These are phyloP conservation scores for Blastobotrys parvus DNA, from an alignment of 805 yeast genomes.

Conservation along the genomic window DNA sequence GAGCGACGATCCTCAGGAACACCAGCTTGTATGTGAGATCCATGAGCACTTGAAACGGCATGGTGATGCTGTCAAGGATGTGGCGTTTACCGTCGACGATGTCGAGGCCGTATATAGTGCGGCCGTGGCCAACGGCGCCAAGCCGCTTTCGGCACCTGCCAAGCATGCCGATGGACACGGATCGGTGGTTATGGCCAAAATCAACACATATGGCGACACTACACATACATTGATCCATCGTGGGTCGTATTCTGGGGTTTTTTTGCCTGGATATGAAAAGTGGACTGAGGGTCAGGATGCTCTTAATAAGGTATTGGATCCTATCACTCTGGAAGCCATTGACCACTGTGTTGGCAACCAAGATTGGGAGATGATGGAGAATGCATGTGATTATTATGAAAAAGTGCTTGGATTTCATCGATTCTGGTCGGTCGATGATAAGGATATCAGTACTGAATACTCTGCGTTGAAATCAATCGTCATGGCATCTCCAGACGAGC, in stretches of 20 bases:
- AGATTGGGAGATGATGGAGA: constrained; percentile 57
- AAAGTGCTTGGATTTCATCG: constrained; percentile 62
- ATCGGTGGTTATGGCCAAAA: constrained; percentile 41
- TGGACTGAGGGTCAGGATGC: constrained; percentile 14
- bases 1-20: constrained; percentile 18
- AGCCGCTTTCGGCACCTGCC: constrained; percentile 24
- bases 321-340: constrained; percentile 37
- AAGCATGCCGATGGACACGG: constrained; percentile 41
- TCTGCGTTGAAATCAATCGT: constrained; percentile 69
- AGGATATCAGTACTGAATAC: constrained; percentile 58
- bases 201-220: constrained; percentile 51
- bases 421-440: constrained; percentile 82
- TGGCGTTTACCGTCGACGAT: constrained; percentile 54
- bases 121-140: constrained; percentile 50
- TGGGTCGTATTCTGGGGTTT: constrained; percentile 32
- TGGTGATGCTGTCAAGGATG: constrained; percentile 77
- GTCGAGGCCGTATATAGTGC: constrained; percentile 36
- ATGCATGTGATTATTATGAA: constrained; percentile 52
- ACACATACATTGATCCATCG: constrained; percentile 60
- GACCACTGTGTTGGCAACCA: constrained; percentile 82
- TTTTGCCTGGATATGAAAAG: constrained; percentile 42
- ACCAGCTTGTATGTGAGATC: constrained; percentile 29
- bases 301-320: constrained; percentile 25
- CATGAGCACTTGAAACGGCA: constrained; percentile 44
- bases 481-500: constrained; percentile 60